Evolutionary conservation across 73 alveolate species (phyloP).

Genomic region (Paramecium octaurelia): DNA sequence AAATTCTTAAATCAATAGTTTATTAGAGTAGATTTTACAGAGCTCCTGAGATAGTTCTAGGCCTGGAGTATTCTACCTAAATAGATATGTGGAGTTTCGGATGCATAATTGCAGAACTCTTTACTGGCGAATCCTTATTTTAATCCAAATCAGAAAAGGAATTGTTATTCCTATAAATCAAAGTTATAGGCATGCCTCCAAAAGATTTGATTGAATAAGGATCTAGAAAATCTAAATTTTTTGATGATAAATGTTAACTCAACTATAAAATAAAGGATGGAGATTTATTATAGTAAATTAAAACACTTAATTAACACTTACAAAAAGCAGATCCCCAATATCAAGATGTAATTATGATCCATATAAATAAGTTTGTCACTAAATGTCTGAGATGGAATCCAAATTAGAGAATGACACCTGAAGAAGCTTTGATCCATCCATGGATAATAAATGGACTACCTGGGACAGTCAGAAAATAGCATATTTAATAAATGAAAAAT

Average conservation of each 20-base stretch:
- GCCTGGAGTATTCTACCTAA: conserved; percentile 69
- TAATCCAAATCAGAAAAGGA: conserved; percentile 40
- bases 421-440: conserved; percentile 78
- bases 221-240: background rate
- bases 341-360: background rate
- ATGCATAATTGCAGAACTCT: conserved; percentile 79
- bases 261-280: background rate
- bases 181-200: conserved; percentile 20
- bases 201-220: background rate
- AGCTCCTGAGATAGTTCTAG: conserved; percentile 82
- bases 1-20: background rate
- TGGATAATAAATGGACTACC: conserved; percentile 83
- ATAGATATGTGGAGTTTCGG: conserved; percentile 88
- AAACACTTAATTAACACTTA: background rate
- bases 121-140: conserved; percentile 73
- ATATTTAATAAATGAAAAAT: background rate
- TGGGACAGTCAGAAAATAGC: background rate
- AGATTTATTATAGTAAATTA: background rate
- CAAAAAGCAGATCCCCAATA: background rate
- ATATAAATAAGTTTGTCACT: conserved; percentile 55
- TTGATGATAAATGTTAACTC: background rate
- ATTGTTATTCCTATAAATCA: background rate
- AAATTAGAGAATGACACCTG: conserved; percentile 76
- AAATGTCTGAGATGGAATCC: conserved; percentile 85
- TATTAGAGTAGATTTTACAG: conserved; percentile 71